Conservation (phyloP, 1,284 basidiomycete genomes). For the Paramarasmius palmivorus region DNA sequence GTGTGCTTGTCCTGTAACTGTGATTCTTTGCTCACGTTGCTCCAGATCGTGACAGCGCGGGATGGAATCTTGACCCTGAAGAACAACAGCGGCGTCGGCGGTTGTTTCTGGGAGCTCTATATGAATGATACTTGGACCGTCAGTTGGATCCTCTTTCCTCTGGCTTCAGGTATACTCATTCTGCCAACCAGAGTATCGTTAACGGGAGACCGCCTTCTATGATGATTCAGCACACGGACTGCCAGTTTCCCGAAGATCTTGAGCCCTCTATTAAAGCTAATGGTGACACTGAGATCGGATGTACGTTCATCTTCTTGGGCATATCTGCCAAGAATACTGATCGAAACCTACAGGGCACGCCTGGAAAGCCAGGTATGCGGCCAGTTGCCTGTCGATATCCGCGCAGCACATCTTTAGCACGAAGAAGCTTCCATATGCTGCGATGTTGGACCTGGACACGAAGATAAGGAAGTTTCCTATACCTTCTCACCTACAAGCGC, state of each 20-base stretch:
- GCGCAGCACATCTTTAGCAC: slow-evolving; percentile 43
- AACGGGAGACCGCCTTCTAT: slow-evolving; percentile 49
- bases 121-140: slow-evolving; percentile 52
- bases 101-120: slow-evolving; percentile 59
- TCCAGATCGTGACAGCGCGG: slow-evolving; percentile 52
- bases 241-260: slow-evolving; percentile 49
- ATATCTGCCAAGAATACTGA: too few relatives aligned
- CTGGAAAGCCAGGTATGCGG: slow-evolving; percentile 49
- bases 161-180: background rate
- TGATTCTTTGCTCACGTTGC: background rate
- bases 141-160: slow-evolving; percentile 22
- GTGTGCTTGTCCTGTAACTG: background rate
- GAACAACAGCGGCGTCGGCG: slow-evolving; percentile 50
- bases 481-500: slow-evolving; percentile 41
- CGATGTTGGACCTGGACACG: slow-evolving; percentile 45
- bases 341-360: slow-evolving; percentile 36
- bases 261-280: slow-evolving; percentile 28
- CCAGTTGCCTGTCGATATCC: slow-evolving; percentile 43
- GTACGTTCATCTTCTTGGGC: too few relatives aligned
- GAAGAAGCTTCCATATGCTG: slow-evolving; percentile 35
- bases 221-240: slow-evolving; percentile 46
- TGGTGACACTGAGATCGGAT: slow-evolving; percentile 40
- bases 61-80: slow-evolving; percentile 47
- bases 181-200: slow-evolving; percentile 38
- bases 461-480: slow-evolving; percentile 46